These are phyloP conservation scores for Aspergillus fructus DNA, from an alignment of 2,329 filamentous ascomycete species.

Conservation along the genomic window DNA sequence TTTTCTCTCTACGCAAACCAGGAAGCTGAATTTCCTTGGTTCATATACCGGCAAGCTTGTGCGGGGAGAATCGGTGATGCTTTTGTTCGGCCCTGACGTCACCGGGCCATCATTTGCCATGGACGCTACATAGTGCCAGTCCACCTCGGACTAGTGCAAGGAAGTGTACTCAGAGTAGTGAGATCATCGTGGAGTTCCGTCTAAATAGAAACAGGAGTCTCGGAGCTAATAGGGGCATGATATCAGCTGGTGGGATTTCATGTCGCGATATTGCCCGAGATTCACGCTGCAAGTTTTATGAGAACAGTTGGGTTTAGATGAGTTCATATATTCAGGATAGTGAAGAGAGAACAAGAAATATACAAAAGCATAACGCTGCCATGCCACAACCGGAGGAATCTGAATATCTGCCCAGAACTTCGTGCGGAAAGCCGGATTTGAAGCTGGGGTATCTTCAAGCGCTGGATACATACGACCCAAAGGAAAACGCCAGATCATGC, in stretches of 20 bases:
- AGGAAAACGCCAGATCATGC: constrained; percentile 32
- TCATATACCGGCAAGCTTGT: background rate
- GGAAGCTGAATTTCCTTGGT: too few relatives aligned
- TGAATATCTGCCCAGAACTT: constrained; percentile 25
- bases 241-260: background rate
- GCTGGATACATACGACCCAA: constrained; percentile 29
- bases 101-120: constrained; percentile 10
- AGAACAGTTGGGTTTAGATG: background rate
- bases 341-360: background rate
- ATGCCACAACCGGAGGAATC: constrained; percentile 25
- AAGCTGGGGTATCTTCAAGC: constrained; percentile 37
- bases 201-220: background rate
- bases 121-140: background rate
- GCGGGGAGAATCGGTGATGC: background rate
- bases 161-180: background rate
- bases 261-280: background rate
- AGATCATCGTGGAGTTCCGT: constrained; percentile 17
- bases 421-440: constrained; percentile 23
- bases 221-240: background rate
- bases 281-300: background rate
- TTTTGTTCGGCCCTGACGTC: constrained; percentile 8
- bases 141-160: background rate
- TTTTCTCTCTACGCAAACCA: too few relatives aligned
- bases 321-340: background rate
- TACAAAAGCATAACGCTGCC: constrained; percentile 14